Percentiles rank a stretch among this genome's conserved stretches.
These are phyloP conservation scores for Cicer pinnatifidum DNA, from an alignment of 306 rosid genomes.

Conservation along the genomic window DNA sequence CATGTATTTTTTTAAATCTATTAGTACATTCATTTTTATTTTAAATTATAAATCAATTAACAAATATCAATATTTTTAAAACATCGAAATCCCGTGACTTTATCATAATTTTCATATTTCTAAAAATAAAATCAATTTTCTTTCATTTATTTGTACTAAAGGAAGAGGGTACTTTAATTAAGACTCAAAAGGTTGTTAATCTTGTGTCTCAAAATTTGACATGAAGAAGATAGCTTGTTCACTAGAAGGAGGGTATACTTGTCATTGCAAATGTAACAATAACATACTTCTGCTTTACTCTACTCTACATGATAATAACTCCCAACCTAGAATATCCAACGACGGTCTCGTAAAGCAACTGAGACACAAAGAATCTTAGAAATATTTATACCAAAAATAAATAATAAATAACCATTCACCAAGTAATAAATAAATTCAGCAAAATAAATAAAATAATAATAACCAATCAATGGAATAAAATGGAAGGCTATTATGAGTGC, in stretches of 20 bases:
- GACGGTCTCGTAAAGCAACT: constrained; percentile 52
- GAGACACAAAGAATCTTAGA: constrained; percentile 49
- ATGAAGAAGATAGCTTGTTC: neutral
- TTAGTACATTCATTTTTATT: no score
- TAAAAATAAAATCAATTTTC: no score
- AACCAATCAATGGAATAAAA: neutral
- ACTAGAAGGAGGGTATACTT: constrained; percentile 44
- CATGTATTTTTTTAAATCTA: no score
- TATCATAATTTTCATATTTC: no score
- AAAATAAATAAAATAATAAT: neutral
- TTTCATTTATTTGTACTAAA: no score
- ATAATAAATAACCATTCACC: no score
- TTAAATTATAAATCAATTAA: no score
- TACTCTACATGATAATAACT: constrained; percentile 4
- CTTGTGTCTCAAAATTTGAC: neutral
- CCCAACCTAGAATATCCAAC: constrained; percentile 61
- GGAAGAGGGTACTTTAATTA: no score
- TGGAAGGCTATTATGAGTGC: constrained; percentile 45
- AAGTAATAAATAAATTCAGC: no score
- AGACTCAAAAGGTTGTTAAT: neutral
- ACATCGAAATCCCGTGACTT: no score
- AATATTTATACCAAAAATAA: neutral
- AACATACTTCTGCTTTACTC: constrained; percentile 39
- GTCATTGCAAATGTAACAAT: constrained; percentile 38
- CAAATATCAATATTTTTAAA: no score